phyloP scores from a whole-genome alignment of 2,329 filamentous ascomycete genomes.

The Fusarium pseudonygamai region DNA sequence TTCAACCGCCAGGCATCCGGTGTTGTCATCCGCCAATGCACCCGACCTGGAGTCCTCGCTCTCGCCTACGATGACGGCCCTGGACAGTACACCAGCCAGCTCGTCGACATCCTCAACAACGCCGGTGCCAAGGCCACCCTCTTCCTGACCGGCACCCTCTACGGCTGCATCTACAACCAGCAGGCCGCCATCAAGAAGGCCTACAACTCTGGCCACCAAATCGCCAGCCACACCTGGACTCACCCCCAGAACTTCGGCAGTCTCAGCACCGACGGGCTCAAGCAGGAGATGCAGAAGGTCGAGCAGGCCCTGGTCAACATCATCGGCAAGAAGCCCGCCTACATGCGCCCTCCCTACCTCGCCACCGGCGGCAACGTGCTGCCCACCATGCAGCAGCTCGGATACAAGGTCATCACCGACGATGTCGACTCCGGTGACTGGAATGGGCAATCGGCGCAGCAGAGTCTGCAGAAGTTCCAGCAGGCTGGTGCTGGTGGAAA shows the following conservation, averaged over 20 bases:
- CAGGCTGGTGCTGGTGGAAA: constrained; percentile 53
- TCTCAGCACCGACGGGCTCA: constrained; percentile 51
- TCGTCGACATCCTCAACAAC: constrained; percentile 61
- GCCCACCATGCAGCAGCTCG: constrained; percentile 54
- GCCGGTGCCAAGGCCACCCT: constrained; percentile 63
- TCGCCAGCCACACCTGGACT: constrained; percentile 64
- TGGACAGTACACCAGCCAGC: constrained; percentile 57
- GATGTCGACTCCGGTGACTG: constrained; percentile 71
- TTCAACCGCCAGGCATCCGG: constrained; percentile 54
- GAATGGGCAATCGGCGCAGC: constrained; percentile 60
- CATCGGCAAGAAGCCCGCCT: constrained; percentile 59
- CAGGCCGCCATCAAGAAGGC: constrained; percentile 63
- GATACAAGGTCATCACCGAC: constrained; percentile 69
- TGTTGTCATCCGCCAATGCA: constrained; percentile 57
- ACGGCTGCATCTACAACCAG: constrained; percentile 62
- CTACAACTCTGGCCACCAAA: constrained; percentile 60
- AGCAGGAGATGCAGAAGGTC: constrained; percentile 59
- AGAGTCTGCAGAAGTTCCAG: constrained; percentile 63
- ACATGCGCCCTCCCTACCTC: constrained; percentile 62
- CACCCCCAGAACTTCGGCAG: constrained; percentile 56
- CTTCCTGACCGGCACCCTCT: constrained; percentile 62
- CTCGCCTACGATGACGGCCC: constrained; percentile 66
- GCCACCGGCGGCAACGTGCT: constrained; percentile 57
- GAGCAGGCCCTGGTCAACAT: constrained; percentile 63
- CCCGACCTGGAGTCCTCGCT: constrained; percentile 55